Evolutionary conservation across 495 filamentous ascomycete genomes (phyloP), one percentile per base, ranked within the genome.

Genomic region (Lophiostoma macrostomum): DNA sequence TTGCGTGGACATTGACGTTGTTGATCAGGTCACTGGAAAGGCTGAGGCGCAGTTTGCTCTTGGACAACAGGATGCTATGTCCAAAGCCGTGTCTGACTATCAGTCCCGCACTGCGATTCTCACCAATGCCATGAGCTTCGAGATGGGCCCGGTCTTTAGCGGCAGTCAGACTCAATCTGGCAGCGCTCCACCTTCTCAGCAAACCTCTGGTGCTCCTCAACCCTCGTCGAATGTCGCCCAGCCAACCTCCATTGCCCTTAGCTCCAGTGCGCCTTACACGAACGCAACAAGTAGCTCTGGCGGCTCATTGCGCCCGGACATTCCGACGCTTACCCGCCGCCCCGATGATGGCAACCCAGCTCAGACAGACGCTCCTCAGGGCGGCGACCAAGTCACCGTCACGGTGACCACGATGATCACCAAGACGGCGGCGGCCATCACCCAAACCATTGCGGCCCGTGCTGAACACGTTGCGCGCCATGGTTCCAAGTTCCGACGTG

Each of bases 1-100:
- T 6, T 91, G 90, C 61, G 80, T 88, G 61, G 90, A 96, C 68
- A 75, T 91, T 53, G 70, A 85, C 32, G 70, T 94, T 41, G 69
- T 73, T 44, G 73, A 55, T 34, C 60, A 27, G 10, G 37, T 65
- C 13, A 5, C 71, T 1, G 6, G 19, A 19, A 25, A 43, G 13
- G 35, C 29, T 14, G 43, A 45, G 0, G 41, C 46, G 4, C 31
- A 49, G 24, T 39, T 47, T 20, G 35, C 45, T 23, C 55, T 71
- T 16, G 58, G 30, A 4, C 68, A 71, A 36, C 64, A 69, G 41
- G 64, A 68, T 42, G 62, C 63, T 12, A 58, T 56, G 38, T 54
- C 57, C 12, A 45, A 29, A 6, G 66, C 68, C 28, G 64, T 68
- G 13, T 36, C 47, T 5, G 50, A 53, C 46, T 71, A 44, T 51